Percentiles rank a stretch among this genome's conserved stretches.
phyloP scores from a whole-genome alignment of 345 rosid species.

The Eucalyptus erythrocorys region DNA sequence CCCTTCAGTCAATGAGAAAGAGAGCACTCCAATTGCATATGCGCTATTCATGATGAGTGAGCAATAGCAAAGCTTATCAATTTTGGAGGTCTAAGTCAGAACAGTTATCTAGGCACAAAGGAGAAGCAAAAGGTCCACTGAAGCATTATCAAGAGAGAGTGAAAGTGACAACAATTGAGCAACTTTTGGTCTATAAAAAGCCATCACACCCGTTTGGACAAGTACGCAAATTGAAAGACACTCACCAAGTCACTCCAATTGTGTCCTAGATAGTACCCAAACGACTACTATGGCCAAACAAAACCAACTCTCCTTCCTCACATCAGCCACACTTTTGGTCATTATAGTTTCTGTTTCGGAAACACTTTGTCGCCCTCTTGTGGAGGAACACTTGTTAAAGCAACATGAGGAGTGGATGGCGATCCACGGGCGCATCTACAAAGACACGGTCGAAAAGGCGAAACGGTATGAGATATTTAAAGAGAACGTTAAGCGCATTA shows the following conservation, averaged over 20 bases:
- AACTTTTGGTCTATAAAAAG: neutral
- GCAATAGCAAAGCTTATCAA: neutral
- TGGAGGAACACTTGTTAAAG: slow-evolving; percentile 13
- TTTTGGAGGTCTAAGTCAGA: slow-evolving; percentile 1
- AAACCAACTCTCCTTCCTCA: neutral
- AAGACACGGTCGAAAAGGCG: slow-evolving; percentile 9
- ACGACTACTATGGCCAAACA: neutral
- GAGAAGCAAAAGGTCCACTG: neutral
- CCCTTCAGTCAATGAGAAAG: neutral
- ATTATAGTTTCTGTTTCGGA: neutral
- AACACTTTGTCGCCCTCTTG: neutral
- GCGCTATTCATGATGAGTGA: slow-evolving; percentile 1
- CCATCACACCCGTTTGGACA: neutral
- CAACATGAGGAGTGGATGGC: slow-evolving; percentile 32
- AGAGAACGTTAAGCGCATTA: slow-evolving; percentile 20
- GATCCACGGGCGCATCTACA: slow-evolving; percentile 13
- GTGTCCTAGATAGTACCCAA: neutral
- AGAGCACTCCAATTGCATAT: neutral
- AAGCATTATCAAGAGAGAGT: neutral
- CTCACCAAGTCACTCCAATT: neutral
- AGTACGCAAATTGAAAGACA: slow-evolving; percentile 16
- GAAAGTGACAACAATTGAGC: neutral
- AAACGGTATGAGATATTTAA: slow-evolving; percentile 26
- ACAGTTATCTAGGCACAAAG: neutral
- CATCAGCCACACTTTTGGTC: neutral